Evolutionary conservation across 805 yeast species (phyloP), one percentile per base, ranked within the genome.

Genomic region (Ogataea populi-albae): DNA sequence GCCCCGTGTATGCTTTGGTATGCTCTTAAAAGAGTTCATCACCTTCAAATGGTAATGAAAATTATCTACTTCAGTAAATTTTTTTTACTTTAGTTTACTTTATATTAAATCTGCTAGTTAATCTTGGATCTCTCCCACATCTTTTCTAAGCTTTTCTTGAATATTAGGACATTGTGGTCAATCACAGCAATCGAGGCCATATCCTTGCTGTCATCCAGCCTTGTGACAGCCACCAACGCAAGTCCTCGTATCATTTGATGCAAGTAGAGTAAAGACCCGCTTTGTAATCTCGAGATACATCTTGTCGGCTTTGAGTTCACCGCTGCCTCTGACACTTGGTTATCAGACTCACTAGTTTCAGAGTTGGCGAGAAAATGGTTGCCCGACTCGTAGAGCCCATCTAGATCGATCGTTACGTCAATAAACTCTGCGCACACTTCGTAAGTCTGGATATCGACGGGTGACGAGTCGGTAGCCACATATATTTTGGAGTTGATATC

Each of bases 341-440:
- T 34, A 8, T 32, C 11, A 12, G 35, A 31, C 10, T 32, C 23
- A 12, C 25, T 33, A 17, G 34, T 17, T 34, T 15, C 11, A 26
- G 23, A 11, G 34, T 34, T 18, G 34, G 30, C 16, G 32, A 30
- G 24, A 22, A 38, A 18, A 14, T 32, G 23, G 24, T 46, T 41
- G 11, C 37, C 32, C n/a, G 38, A 26, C 32, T 74, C 73, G 47
- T 84, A 82, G 28, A 84, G 58, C 33, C 83, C 84, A 49, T 86
- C 89, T 45, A 93, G 64, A 54, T 93, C 98, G 17, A 88, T 81
- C 3, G 96, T 81, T 11, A 91, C 93, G 59, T 93, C 98, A 30
- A 93, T 91, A 54, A 93, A 93, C 54, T 93, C 98, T 0, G 97
- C 94, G 61, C 98, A 93, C 2, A 91, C 95, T 58, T 93, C 97